Percentiles rank a stretch among this genome's conserved stretches.
These are phyloP conservation scores for Pseudomonodictys pantanalensis DNA, from an alignment of 495 filamentous ascomycete species.

Conservation along the genomic window DNA sequence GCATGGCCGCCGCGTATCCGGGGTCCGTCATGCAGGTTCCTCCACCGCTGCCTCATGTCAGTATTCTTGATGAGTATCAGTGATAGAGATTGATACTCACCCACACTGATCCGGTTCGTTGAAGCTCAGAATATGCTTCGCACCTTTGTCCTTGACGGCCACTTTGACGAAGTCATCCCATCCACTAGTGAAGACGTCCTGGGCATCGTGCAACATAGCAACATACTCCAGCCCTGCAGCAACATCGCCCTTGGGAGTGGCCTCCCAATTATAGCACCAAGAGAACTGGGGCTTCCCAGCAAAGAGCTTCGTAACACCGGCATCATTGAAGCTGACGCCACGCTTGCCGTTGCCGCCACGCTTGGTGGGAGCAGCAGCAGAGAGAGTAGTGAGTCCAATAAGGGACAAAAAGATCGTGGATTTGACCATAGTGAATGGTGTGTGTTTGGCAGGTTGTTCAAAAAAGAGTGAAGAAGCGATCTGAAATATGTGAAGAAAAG, in stretches of 20 bases:
- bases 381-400: not conserved
- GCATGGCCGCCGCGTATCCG: not conserved
- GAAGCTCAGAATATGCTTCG: slow-evolving; percentile 6
- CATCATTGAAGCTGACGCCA: not conserved
- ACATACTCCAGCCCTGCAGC: not conserved
- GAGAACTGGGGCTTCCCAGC: not conserved
- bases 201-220: slow-evolving; percentile 8
- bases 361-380: not conserved
- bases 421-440: not conserved
- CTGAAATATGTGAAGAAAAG: not conserved
- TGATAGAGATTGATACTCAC: not conserved
- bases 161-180: slow-evolving; percentile 4
- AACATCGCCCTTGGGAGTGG: slow-evolving; percentile 27
- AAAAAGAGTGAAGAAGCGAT: not conserved
- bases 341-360: not conserved
- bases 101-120: slow-evolving; percentile 11
- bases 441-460: no score
- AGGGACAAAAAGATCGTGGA: not conserved
- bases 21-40: slow-evolving; percentile 44
- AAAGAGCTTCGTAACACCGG: not conserved
- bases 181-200: not conserved
- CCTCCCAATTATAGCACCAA: slow-evolving; percentile 19
- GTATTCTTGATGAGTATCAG: not conserved
- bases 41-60: slow-evolving; percentile 37
- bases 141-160: not conserved